Evolutionary conservation across 345 rosid species (phyloP).

Genomic region (Schrenkiella parvula): DNA sequence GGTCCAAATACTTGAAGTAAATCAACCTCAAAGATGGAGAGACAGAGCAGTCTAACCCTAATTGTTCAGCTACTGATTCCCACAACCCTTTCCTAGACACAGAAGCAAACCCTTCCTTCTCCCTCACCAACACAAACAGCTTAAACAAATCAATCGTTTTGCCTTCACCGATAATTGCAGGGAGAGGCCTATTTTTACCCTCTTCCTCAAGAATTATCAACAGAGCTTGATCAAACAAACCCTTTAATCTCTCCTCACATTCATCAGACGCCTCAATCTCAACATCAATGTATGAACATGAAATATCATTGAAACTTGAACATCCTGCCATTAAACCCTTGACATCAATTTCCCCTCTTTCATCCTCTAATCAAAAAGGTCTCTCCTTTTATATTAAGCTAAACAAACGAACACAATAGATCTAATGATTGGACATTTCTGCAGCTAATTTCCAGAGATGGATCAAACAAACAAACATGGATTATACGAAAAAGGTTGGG

Average conservation of each 20-base stretch:
- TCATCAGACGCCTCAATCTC: slow-evolving; percentile 28
- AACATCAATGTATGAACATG: slow-evolving; percentile 25
- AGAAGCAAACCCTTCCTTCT: slow-evolving; percentile 53
- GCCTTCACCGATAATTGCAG: slow-evolving; percentile 48
- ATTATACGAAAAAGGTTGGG: no score
- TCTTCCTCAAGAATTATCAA: slow-evolving; percentile 43
- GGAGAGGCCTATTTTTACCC: slow-evolving; percentile 50
- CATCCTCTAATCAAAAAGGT: slow-evolving; percentile 12
- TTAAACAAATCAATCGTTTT: slow-evolving; percentile 51
- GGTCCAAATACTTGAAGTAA: slow-evolving; percentile 49
- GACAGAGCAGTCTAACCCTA: slow-evolving; percentile 41
- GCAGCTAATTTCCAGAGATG: neutral
- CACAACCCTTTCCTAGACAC: slow-evolving; percentile 53
- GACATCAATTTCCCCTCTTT: neutral
- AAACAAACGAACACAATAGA: neutral
- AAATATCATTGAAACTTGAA: slow-evolving; percentile 39
- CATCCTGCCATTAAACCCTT: slow-evolving; percentile 54
- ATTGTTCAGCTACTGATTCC: slow-evolving; percentile 45
- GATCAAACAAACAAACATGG: slow-evolving; percentile 4
- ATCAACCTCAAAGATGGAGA: slow-evolving; percentile 47
- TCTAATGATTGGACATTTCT: neutral
- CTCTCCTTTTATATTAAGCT: neutral
- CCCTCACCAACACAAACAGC: slow-evolving; percentile 55
- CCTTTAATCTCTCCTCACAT: slow-evolving; percentile 34
- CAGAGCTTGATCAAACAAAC: slow-evolving; percentile 53